Evolutionary conservation across 1,284 basidiomycete genomes (phyloP).

Genomic region (Sporisorium iseilematis-ciliati): DNA sequence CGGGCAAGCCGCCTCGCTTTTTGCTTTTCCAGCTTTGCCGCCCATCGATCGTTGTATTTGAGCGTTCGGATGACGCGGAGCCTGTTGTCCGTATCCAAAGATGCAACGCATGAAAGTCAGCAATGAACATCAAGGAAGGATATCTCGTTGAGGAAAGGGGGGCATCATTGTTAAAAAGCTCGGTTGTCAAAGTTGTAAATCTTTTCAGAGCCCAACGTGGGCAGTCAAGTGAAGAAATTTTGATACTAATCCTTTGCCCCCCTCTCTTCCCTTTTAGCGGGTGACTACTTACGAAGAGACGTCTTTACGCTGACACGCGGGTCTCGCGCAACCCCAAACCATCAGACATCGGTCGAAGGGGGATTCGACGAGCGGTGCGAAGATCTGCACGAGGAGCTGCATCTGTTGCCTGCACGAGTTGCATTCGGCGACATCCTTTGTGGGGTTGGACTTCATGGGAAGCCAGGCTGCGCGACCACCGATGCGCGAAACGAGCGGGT

Average conservation of each 20-base stretch:
- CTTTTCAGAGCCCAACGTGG: slow-evolving; percentile 60
- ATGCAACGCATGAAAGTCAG: slow-evolving; percentile 13
- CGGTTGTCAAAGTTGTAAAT: slow-evolving; percentile 67
- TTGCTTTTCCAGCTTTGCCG: slow-evolving; percentile 67
- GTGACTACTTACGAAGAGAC: slow-evolving; percentile 58
- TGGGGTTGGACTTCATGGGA: slow-evolving; percentile 50
- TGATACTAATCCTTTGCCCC: slow-evolving; percentile 66
- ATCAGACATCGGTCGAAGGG: slow-evolving; percentile 64
- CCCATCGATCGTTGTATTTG: slow-evolving; percentile 67
- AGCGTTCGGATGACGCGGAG: slow-evolving; percentile 64
- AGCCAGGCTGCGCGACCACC: slow-evolving; percentile 67
- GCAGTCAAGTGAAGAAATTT: slow-evolving; percentile 70
- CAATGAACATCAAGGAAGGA: slow-evolving; percentile 12
- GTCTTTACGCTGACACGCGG: slow-evolving; percentile 60
- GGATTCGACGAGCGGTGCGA: slow-evolving; percentile 67
- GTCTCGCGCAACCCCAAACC: slow-evolving; percentile 67
- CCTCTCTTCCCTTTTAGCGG: too few species aligned
- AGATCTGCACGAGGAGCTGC: slow-evolving; percentile 68
- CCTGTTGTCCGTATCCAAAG: slow-evolving; percentile 32
- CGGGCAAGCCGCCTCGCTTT: slow-evolving; percentile 32
- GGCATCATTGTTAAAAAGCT: slow-evolving; percentile 69
- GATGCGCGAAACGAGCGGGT: slow-evolving; percentile 68
- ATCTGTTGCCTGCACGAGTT: slow-evolving; percentile 59
- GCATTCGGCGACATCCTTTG: slow-evolving; percentile 47
- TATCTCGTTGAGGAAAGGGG: slow-evolving; percentile 12